Base-by-base conservation (phyloP, 148 eudicot species). In the Fagopyrum tataricum region DNA sequence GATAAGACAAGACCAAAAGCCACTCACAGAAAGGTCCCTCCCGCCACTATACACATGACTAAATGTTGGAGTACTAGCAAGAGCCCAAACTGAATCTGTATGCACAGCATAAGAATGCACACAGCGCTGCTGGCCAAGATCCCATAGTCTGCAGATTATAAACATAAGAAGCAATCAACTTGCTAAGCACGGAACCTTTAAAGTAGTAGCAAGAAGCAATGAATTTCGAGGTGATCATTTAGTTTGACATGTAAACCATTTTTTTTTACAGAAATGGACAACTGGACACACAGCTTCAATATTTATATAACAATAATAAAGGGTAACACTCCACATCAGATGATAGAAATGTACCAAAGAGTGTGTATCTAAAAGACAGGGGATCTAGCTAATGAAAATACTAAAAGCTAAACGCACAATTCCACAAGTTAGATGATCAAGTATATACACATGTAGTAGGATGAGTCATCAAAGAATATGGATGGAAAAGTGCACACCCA, bases 21-120 rank as follows among this genome's bases (percentile, higher is more conserved):
- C 73, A 80, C 97, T 90, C 83, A 95, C 99, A 72, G 99, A 95
- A 70, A 83, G 96, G 74, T 95, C 99, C 78, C 96, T 86, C 78
- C 99, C 99, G 73, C 97, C 99, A 78, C 99, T 95, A 76, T 91
- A 95, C 66, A 95, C 99, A 84, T 95, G 99, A 80, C 88, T 91
- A 82, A 95, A 95, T 24, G 94, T 52, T 51, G 94, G 73, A 44
- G 93, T 91, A 83, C 96, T 90, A 67, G 97, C 97, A 80, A 95
- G 97, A 78, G 99, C 97, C 99, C 99, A 95, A 48, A 95, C 97
- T 73, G 99, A 95, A 81, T 95, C 99, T 23, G 99, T 90, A 82
- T 95, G 99, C 82, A 95, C 99, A 76, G 99, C 99, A 83, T 95
- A 95, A 21, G 99, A 91, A 78, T 95, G 99, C 46, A 95, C 81